Evolutionary conservation across 345 rosid genomes (phyloP), one percentile per base, ranked within the genome.

Genomic region (Hibiscus mutabilis): DNA sequence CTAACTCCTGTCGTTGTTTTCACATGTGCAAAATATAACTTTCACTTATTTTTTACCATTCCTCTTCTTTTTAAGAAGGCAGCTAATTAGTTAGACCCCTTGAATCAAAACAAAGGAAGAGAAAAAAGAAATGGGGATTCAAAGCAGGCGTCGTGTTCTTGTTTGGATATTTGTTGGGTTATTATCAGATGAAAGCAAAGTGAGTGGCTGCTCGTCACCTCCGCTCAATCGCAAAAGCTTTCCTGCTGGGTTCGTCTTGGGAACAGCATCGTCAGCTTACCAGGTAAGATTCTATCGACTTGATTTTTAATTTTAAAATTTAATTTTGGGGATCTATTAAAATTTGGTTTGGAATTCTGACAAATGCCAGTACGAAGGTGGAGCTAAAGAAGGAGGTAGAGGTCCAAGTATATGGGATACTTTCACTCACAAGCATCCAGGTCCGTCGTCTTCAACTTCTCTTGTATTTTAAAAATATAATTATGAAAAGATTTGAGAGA

Each of bases 201-300:
- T 21, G 29, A 31, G 70, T 44, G 55, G 52, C 2, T 47, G 52
- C 2, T 47, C 55, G 2, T 49, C 55, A 15, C 6, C 76, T 12
- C 22, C 58, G 22, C 33, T 77, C 12, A 77, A 75, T 53, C 70
- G 83, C 13, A 74, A 51, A 7, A 77, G 76, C 58, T 83, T 83
- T 49, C 83, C 81, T 0, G 29, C 59, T 15, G 83, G 76, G 49
- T 84, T 84, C 63, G 18, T 84, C 18, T 84, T 84, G 12, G 87
- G 87, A 27, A 73, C 87, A 11, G 87, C 84, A n/a, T 79, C 87
- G 2, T 56, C 87, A 1, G 66, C 84, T 44, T 84, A 79, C 22
- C 85, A 84, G 80, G 87, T 75, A 53, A 21, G 46, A 0, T 21
- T 56, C 1, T 9, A 21, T 56, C 6, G 29, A 56, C 22, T 53